Conservation (phyloP, 495 filamentous ascomycete species). For the Mycothermus thermophilus region DNA sequence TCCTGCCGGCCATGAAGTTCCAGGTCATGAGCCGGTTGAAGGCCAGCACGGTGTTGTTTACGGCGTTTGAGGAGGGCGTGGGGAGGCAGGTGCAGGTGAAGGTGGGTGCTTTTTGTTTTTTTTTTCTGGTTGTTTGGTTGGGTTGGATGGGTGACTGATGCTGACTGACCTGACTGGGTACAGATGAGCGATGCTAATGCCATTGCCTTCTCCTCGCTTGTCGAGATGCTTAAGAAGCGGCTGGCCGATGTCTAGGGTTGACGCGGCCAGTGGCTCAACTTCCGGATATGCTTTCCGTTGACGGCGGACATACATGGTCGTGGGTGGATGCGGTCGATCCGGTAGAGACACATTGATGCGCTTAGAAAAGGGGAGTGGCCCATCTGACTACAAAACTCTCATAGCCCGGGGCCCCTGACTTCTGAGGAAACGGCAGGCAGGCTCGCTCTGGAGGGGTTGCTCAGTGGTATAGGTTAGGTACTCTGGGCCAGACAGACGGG, state of each 20-base stretch:
- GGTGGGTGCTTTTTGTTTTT: conserved; percentile 33
- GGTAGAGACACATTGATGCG: too few species aligned
- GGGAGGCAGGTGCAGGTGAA: conserved; percentile 52
- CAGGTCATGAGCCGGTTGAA: conserved; percentile 52
- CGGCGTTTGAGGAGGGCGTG: conserved; percentile 44
- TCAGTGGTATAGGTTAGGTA: too few species aligned
- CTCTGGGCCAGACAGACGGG: too few species aligned
- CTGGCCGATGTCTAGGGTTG: conserved; percentile 16
- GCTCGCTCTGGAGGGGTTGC: too few species aligned
- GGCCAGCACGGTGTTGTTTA: conserved; percentile 39
- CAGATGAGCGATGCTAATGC: conserved; percentile 35
- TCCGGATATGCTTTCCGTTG: neutral
- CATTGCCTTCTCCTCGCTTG: conserved; percentile 26
- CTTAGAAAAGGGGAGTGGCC: too few species aligned
- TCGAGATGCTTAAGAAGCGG: conserved; percentile 27
- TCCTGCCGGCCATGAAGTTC: conserved; percentile 60
- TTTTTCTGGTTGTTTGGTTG: neutral
- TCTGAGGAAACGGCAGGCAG: too few species aligned
- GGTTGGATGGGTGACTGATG: neutral
- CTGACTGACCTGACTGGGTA: neutral
- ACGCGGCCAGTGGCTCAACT: neutral
- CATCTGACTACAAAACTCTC: too few species aligned
- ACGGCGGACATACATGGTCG: too few species aligned
- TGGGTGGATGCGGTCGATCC: too few species aligned
- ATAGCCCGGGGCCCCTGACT: too few species aligned